Percentiles rank a stretch among this genome's conserved stretches.
Evolutionary conservation across 2,329 filamentous ascomycete genomes (phyloP).

Genomic region (Clonostachys solani): DNA sequence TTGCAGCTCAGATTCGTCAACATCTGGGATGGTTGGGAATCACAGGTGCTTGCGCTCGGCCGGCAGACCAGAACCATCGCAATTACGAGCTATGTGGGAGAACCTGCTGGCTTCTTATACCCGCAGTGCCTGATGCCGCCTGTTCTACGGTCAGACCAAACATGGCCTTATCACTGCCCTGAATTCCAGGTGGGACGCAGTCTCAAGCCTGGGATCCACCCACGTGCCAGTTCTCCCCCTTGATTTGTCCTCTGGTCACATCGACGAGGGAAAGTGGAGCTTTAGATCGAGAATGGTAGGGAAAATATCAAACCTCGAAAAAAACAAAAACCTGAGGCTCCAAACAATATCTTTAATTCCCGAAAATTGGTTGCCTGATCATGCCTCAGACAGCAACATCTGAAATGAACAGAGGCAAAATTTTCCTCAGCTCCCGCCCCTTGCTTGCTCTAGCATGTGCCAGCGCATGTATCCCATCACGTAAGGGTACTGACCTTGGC

Average conservation of each 20-base stretch:
- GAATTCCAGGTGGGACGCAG: not conserved
- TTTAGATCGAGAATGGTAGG: not conserved
- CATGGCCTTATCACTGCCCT: not conserved
- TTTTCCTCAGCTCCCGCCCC: not conserved
- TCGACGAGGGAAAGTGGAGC: constrained; percentile 3
- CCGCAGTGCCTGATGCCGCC: too few species aligned
- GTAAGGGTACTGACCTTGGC: too few species aligned
- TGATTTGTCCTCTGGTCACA: not conserved
- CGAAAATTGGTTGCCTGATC: not conserved
- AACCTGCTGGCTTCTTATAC: not conserved
- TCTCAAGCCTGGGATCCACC: constrained; percentile 1
- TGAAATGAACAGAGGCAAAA: not conserved
- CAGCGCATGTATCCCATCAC: too few species aligned
- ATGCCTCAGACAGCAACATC: constrained; percentile 6
- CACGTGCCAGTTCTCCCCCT: constrained; percentile 2
- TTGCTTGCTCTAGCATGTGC: too few species aligned
- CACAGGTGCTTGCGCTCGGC: too few species aligned
- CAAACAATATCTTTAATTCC: not conserved
- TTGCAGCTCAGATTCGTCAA: too few species aligned
- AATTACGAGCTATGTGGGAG: too few species aligned
- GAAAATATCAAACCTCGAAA: constrained; percentile 1
- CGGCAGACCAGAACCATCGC: too few species aligned
- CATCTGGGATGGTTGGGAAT: too few species aligned
- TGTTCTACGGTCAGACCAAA: too few species aligned
- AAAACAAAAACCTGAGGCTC: not conserved